These are phyloP conservation scores for Chrysochromulina tobinii DNA, from an alignment of 78 protist species.

Conservation along the genomic window DNA sequence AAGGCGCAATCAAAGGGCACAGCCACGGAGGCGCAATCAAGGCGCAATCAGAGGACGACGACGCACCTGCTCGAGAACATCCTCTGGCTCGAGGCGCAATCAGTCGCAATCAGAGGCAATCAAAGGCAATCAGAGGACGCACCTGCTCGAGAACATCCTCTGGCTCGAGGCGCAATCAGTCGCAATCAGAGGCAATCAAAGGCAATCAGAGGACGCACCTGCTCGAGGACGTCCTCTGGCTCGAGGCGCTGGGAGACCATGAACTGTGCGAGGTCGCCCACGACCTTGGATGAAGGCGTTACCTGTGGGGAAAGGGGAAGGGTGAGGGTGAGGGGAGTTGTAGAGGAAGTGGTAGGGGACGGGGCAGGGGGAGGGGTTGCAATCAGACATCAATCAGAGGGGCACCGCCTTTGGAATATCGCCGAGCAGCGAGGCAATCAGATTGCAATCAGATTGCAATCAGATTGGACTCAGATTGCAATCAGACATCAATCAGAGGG, in stretches of 20 bases:
- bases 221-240: not conserved
- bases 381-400: too few species aligned
- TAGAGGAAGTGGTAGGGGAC: not conserved
- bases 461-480: not conserved
- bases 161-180: not conserved
- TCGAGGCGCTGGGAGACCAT: constrained; percentile 54
- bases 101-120: too few species aligned
- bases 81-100: too few species aligned
- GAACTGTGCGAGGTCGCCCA: constrained; percentile 77
- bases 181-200: too few species aligned
- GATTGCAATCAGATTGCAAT: not conserved
- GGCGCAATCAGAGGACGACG: too few species aligned
- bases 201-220: not conserved
- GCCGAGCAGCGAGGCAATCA: too few species aligned
- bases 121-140: too few species aligned
- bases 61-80: not conserved
- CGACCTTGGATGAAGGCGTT: constrained; percentile 78
- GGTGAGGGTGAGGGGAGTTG: not conserved
- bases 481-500: not conserved
- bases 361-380: not conserved
- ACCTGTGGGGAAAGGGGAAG: not conserved
- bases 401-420: too few species aligned
- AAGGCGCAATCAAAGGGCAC: not conserved
- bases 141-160: not conserved
- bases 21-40: too few species aligned